Base-by-base conservation (phyloP, 345 rosid species). In the Dipteronia dyeriana region DNA sequence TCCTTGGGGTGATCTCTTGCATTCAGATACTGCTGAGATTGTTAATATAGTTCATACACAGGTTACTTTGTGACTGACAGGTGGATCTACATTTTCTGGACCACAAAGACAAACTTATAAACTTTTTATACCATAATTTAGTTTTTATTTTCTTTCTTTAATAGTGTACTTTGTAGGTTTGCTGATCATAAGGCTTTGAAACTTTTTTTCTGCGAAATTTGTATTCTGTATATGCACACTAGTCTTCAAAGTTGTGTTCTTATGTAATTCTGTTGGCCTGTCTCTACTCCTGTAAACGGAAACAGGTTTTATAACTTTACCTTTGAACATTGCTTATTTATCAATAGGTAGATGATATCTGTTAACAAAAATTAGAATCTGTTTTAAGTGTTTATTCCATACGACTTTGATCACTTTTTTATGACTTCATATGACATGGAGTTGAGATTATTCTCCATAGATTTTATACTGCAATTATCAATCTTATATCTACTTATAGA, bases 311-410 rank as follows among this genome's bases (percentile, higher is more conserved):
- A 13, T 39, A 2, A 22, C 60, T 11, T 22, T 6, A 26, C 7
- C 8, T 9, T 19, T 63, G 43, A 47, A 49, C 26, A 63, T 23
- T 41, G 57, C 22, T 26, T 1, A 19, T 26, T 11, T 9, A 62
- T 62, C 16, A 45, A 57, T 74, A 72, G 61, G 9, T 34, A 72
- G 66, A 20, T 73, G 67, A 16, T 41, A n/a, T 39, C 14, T 9
- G 23, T 67, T 19, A 4, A 39, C 11, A 9, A 41, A 67, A 67
- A 9, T 22, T n/a, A n/a, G 23, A 23, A 39, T 19, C 70, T 66
- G 51, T 67, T n/a, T n/a, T n/a, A n/a, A n/a, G n/a, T n/a, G n/a
- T n/a, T 67, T 17, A 38, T 67, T 14, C 17, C 16, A 7, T 9
- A 41, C 9, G 25, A 39, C 5, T 8, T 67, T 1, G 39, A 9